phyloP scores from a whole-genome alignment of 2,329 filamentous ascomycete species.

The Calonectria naviculata region DNA sequence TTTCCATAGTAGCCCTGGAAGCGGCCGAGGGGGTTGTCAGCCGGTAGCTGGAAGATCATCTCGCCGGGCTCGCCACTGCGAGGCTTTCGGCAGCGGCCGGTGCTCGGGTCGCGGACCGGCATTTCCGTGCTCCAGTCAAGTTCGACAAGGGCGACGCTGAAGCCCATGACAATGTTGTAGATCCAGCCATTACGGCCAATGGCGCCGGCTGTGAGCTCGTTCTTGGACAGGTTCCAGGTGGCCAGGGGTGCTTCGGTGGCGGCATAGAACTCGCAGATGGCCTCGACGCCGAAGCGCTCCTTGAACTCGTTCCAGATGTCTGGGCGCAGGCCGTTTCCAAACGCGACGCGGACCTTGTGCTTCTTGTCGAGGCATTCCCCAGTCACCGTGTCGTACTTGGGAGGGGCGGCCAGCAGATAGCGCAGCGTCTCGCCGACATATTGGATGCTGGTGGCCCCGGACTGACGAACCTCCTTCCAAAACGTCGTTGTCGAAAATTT shows the following conservation, averaged over 20 bases:
- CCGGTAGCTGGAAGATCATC: slow-evolving; percentile 77
- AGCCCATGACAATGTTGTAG: slow-evolving; percentile 63
- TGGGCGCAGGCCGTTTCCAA: slow-evolving; percentile 87
- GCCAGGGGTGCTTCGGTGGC: slow-evolving; percentile 78
- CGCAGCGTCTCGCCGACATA: slow-evolving; percentile 91
- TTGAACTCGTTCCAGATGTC: slow-evolving; percentile 90
- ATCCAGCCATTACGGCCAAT: slow-evolving; percentile 79
- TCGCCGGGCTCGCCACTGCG: slow-evolving; percentile 76
- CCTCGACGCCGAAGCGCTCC: slow-evolving; percentile 79
- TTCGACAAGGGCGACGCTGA: slow-evolving; percentile 68
- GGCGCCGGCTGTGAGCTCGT: slow-evolving; percentile 79
- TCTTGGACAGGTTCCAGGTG: slow-evolving; percentile 78
- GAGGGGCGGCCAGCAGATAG: slow-evolving; percentile 78
- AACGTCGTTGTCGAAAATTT: slow-evolving; percentile 84
- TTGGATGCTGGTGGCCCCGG: slow-evolving; percentile 80
- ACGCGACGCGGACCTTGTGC: slow-evolving; percentile 79
- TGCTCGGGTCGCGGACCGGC: slow-evolving; percentile 74
- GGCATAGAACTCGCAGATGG: slow-evolving; percentile 84
- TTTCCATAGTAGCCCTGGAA: slow-evolving; percentile 91
- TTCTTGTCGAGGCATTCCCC: slow-evolving; percentile 77
- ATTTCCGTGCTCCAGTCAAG: slow-evolving; percentile 78
- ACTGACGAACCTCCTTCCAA: slow-evolving; percentile 79
- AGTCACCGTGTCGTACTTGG: slow-evolving; percentile 70
- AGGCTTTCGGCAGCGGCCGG: slow-evolving; percentile 74
- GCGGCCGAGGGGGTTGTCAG: slow-evolving; percentile 68